Evolutionary conservation across 371 early-diverging fungal genomes (phyloP).

Genomic region (Mucor plumbeus): DNA sequence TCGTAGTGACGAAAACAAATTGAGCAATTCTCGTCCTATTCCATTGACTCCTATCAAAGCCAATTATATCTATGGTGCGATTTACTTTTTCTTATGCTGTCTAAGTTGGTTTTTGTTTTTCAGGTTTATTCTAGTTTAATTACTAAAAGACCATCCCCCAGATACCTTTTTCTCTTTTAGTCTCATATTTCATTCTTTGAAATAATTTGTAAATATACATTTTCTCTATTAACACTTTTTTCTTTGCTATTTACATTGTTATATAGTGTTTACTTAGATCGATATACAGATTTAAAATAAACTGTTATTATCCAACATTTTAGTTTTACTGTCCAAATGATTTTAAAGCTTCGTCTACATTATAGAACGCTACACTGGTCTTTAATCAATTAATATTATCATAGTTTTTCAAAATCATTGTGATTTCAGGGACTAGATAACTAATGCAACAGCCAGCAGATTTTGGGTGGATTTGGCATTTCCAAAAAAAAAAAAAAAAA

Average conservation of each 20-base stretch:
- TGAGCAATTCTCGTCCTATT: constrained; percentile 1
- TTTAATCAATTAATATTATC: no score
- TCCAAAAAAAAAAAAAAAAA: no score
- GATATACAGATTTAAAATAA: background rate
- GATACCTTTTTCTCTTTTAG: background rate
- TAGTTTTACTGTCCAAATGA: no score
- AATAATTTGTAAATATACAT: background rate
- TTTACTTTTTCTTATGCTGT: constrained; percentile 38
- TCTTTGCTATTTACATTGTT: background rate
- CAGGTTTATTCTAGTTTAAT: constrained; percentile 23
- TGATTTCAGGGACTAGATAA: no score
- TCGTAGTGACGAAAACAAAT: constrained; percentile 21
- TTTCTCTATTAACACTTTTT: background rate
- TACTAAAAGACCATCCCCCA: background rate
- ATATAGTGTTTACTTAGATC: background rate
- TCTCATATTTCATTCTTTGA: background rate
- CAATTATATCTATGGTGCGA: constrained; percentile 48
- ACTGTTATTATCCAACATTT: background rate
- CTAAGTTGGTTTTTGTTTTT: constrained; percentile 56
- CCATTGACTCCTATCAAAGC: constrained; percentile 14
- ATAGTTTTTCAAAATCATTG: no score
- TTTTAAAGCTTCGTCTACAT: no score
- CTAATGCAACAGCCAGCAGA: no score
- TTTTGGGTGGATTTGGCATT: no score
- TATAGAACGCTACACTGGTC: no score